Base-by-base conservation (phyloP, 805 yeast genomes). In the Pichia paraexigua region DNA sequence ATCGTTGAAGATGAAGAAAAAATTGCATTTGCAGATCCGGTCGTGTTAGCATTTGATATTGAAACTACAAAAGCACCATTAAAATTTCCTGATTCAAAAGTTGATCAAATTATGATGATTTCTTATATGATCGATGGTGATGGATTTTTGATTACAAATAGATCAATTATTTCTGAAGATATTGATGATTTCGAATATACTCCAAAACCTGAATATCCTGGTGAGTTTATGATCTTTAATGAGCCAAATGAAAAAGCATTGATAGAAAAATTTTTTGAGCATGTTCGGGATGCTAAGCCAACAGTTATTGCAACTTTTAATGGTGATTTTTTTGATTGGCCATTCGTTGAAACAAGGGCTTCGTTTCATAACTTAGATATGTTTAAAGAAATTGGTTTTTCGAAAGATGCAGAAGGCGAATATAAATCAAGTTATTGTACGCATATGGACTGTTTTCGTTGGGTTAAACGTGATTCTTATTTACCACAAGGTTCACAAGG, bases 301-400 rank as follows among this genome's bases (percentile, higher is more conserved):
- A 92, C 98, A 0, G 96, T 94, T n/a, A 94, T 95, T 50, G 96
- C 97, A 1, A 94, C 99, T 0, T 94, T 88, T 62, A 94, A 94
- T 70, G 99, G 99, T 75, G 99, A 94, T 65, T 92, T 91, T 63
- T 94, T 94, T 70, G 99, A 94, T 73, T 94, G 99, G 98, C 99
- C 99, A 1, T 94, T 90, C 65, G 92, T 94, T 2, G 98, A 91
- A 58, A 84, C 87, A 15, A 75, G 99, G 63, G 84, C 97, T 2
- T 71, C 82, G 22, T 80, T 80, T 53, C 95, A 94, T 65, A 97
- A 87, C 17, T 66, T 94, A 57, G 84, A 86, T 64, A 85, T 94
- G 94, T 86, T 80, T 63, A 85, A 85, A 43, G 97, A 92, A 65
- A 92, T 92, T 60, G 99, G 99, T 2, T 94, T 94, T 66, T 88